Base-by-base conservation (phyloP, 495 filamentous ascomycete species). In the Aspergillus sclerotioniger region DNA sequence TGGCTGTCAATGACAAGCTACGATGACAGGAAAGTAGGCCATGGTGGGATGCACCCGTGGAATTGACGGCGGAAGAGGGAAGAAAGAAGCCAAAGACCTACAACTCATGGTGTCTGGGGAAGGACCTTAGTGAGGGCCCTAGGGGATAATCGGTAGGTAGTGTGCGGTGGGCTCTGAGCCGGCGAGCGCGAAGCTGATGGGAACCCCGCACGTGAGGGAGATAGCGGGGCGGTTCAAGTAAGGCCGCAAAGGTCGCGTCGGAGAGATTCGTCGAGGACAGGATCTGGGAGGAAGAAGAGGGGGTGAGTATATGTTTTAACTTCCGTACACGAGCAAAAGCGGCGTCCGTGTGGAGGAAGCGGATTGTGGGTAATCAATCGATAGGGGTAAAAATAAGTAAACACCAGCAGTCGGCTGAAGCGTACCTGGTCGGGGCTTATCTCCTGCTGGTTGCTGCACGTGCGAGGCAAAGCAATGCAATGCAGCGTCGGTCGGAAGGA, bases 91-190 rank as follows among this genome's bases (percentile, higher is more conserved):
- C 46, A 16, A 62, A 54, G 52, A 79, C 76, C 76, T 60, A 80
- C 77, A 78, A 67, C 74, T 78, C 77, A 80, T 80, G 59, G 62
- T 73, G 69, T 45, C 65, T 61, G 65, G 59, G 54, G 45, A 35
- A 31, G 17, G 25, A 49, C 55, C 32, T 55, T 32, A 49, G 41
- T 28, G 46, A 25, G 41, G 56, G 52, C 28, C 31, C 15, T 20
- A 17, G 56, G 35, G 25, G 25, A 25, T 25, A 20, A 43, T 19
- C 17, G 51, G 48, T 45, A 41, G 50, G 17, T 44, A 61, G 43
- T 61, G 53, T 63, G 63, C 57, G 64, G 62, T 60, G 65, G 59
- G 62, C 54, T 67, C 39, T 53, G 45, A 48, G 52, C 51, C 61
- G 58, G 56, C 56, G 49, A 53, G 53, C 44, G 52, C 57, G 44